A percentile compares a stretch with the other conserved stretches of the same genome.
Conservation (phyloP, 495 filamentous ascomycete species). For the Neurospora sp. region DNA sequence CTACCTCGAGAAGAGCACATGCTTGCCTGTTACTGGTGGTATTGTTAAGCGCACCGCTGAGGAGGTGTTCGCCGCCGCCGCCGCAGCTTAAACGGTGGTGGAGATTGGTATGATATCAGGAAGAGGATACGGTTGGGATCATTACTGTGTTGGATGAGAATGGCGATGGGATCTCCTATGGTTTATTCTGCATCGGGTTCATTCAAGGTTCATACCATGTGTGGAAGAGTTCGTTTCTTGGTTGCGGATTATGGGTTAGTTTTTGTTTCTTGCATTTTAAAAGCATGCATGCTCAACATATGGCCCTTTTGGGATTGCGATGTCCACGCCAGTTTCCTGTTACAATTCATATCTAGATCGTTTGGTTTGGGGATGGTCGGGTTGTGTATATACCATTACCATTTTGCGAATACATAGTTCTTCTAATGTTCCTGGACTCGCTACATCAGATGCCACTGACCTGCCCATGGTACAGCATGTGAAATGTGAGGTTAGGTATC, state of each 20-base stretch:
- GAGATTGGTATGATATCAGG: not conserved
- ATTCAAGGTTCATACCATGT: not conserved
- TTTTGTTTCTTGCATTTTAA: not conserved
- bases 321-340: not conserved
- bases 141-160: not conserved
- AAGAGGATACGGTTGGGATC: not conserved
- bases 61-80: slow-evolving; percentile 43
- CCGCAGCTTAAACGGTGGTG: not conserved
- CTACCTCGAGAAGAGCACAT: slow-evolving; percentile 72
- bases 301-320: not conserved
- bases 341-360: not conserved
- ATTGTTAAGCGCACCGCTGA: slow-evolving; percentile 78
- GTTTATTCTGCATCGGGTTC: not conserved
- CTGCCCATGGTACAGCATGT: not conserved
- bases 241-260: not conserved
- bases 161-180: not conserved
- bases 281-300: not conserved
- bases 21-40: slow-evolving; percentile 85
- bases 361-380: not conserved
- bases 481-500: not conserved
- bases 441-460: not conserved
- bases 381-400: not conserved
- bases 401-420: not conserved
- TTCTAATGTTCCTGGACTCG: not conserved
- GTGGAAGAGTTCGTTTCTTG: not conserved